phyloP scores from a whole-genome alignment of 176 grass and related monocot genomes.

The Cenchrus americanus region DNA sequence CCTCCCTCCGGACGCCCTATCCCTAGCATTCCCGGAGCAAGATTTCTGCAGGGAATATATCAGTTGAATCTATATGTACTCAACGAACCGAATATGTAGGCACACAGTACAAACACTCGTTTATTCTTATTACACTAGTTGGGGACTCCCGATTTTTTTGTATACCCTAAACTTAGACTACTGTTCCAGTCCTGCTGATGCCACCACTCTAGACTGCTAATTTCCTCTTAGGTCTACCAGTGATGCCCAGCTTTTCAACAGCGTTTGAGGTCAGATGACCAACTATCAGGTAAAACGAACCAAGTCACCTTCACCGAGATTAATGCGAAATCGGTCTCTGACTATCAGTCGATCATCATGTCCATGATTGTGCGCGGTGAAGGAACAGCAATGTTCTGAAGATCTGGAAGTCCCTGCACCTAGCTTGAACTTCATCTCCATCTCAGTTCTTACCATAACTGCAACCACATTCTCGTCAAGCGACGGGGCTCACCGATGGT shows the following conservation, averaged over 20 bases:
- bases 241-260: not conserved
- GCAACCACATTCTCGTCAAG: constrained; percentile 21
- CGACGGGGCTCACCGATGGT: not conserved
- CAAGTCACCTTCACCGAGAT: not conserved
- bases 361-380: not conserved
- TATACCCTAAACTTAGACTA: not conserved
- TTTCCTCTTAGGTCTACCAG: not conserved
- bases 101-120: not conserved
- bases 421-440: constrained; percentile 32
- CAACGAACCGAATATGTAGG: not conserved
- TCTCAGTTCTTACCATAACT: not conserved
- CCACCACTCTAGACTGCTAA: not conserved
- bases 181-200: not conserved
- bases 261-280: not conserved
- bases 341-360: not conserved
- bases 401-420: not conserved
- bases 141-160: not conserved
- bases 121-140: not conserved
- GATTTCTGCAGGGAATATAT: too few relatives aligned
- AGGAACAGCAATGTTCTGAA: not conserved
- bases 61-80: too few relatives aligned
- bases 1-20: too few relatives aligned
- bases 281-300: not conserved
- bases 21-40: too few relatives aligned
- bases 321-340: not conserved